These are phyloP conservation scores for Hanseniaspora gamundiae DNA, from an alignment of 1,139 yeast species.

Conservation along the genomic window DNA sequence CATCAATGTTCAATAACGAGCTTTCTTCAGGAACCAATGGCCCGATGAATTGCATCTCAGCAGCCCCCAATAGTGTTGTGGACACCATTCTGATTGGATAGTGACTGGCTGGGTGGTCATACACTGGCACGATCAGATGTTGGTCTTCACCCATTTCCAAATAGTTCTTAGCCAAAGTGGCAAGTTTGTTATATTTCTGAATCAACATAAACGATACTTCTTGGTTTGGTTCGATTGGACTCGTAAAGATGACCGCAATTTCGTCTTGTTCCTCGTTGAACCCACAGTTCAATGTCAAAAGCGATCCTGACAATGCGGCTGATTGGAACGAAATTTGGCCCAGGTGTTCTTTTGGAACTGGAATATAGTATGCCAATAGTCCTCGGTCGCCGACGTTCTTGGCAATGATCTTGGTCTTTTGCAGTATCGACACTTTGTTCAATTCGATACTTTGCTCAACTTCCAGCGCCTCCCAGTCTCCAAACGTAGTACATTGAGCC, in stretches of 20 bases:
- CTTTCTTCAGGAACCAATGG: background rate
- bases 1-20: background rate
- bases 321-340: background rate
- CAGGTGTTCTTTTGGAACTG: background rate
- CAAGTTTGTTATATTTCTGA: background rate
- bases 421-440: background rate
- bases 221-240: conserved; percentile 1
- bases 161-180: background rate
- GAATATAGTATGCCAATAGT: background rate
- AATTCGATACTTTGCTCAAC: background rate
- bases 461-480: background rate
- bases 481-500: background rate
- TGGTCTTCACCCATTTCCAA: background rate
- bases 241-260: background rate
- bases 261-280: background rate
- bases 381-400: background rate
- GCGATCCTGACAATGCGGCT: background rate
- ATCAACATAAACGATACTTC: conserved; percentile 1
- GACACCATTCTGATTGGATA: background rate
- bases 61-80: background rate
- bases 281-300: background rate
- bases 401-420: background rate
- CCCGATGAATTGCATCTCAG: background rate
- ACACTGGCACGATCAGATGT: background rate
- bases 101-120: background rate